A percentile compares a stretch with the other conserved stretches of the same genome.
phyloP scores from a whole-genome alignment of 129 eudicot species.

The Pittosporum tobira region DNA sequence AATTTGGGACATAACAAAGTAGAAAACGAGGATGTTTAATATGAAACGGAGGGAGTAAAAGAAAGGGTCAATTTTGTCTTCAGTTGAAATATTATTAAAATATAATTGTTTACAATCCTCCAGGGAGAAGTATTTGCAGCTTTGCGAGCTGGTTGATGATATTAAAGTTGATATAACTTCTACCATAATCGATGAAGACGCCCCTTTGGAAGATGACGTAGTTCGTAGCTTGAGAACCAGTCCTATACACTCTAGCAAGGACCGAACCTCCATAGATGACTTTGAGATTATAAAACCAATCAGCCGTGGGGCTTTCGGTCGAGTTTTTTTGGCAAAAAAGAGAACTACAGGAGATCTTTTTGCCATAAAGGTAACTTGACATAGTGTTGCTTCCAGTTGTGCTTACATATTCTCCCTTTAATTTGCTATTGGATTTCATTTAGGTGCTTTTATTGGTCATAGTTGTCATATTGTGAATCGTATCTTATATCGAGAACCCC shows the following conservation, averaged over 20 bases:
- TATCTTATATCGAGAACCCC: no score
- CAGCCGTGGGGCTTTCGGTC: constrained; percentile 96
- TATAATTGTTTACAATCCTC: constrained; percentile 10
- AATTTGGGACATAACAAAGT: no score
- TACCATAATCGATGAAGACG: constrained; percentile 88
- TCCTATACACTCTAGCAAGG: constrained; percentile 77
- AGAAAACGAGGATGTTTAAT: no score
- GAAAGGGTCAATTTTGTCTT: constrained; percentile 2
- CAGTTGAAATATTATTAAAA: constrained; percentile 7
- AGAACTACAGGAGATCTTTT: constrained; percentile 93
- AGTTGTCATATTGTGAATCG: no score
- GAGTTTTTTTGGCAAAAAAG: constrained; percentile 89
- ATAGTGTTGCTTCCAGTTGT: not conserved
- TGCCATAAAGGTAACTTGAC: constrained; percentile 71
- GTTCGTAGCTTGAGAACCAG: constrained; percentile 84
- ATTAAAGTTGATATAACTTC: constrained; percentile 72
- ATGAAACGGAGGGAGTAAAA: no score
- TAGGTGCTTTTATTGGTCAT: no score
- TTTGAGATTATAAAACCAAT: constrained; percentile 94
- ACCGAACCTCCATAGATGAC: constrained; percentile 89
- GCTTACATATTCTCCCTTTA: no score
- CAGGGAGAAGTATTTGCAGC: constrained; percentile 95
- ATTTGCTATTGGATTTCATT: no score
- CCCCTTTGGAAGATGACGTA: constrained; percentile 92
- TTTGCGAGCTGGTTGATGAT: constrained; percentile 81